Conservation (phyloP, 1,139 yeast species). For the Pneumocystis sp. region DNA sequence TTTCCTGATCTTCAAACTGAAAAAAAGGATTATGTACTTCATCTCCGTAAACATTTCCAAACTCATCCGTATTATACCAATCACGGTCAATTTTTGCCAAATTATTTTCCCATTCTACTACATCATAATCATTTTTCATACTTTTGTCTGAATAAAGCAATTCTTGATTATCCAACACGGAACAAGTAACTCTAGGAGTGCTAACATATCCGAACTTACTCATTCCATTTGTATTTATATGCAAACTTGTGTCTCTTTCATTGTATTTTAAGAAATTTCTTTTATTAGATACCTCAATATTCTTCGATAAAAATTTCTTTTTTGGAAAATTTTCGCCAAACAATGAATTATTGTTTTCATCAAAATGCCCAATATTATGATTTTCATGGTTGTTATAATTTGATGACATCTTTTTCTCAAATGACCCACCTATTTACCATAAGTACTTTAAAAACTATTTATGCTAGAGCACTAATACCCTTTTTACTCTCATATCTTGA, state of each 20-base stretch:
- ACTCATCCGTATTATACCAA: slow-evolving; percentile 27
- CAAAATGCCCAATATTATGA: neutral
- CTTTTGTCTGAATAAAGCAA: slow-evolving; percentile 5
- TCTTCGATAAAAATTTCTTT: neutral
- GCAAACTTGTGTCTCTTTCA: neutral
- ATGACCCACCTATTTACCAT: neutral
- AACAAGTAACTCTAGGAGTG: neutral
- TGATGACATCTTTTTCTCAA: neutral
- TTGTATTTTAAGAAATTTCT: neutral
- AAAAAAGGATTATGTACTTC: slow-evolving; percentile 25
- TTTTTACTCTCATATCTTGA: slow-evolving; percentile 2
- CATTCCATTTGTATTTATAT: neutral
- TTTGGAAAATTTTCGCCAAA: neutral
- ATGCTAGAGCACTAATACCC: neutral
- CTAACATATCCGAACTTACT: neutral
- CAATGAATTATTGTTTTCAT: neutral
- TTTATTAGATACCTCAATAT: neutral
- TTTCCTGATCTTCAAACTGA: slow-evolving; percentile 16
- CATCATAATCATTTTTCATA: slow-evolving; percentile 3
- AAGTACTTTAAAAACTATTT: neutral
- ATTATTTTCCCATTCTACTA: slow-evolving; percentile 12
- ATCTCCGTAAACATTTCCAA: slow-evolving; percentile 22
- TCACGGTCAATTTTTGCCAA: slow-evolving; percentile 23
- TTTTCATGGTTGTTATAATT: neutral
- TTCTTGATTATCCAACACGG: slow-evolving; percentile 7